Evolutionary conservation across 2,329 filamentous ascomycete genomes (phyloP).

Genomic region (Scleromitrula shiraiana): DNA sequence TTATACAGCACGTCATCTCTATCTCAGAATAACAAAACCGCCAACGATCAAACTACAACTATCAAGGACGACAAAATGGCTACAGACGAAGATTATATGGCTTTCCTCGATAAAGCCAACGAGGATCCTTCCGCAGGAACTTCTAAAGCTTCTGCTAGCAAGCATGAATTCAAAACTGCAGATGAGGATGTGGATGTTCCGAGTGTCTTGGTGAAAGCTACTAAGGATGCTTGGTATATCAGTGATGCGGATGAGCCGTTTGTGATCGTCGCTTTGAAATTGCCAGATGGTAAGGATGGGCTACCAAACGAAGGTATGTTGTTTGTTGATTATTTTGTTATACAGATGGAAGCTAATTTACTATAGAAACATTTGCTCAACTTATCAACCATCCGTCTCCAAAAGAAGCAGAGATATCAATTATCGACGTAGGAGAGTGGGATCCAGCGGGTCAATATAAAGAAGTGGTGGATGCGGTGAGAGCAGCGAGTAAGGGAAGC

Average conservation of each 20-base stretch:
- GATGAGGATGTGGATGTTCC: constrained; percentile 54
- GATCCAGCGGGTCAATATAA: constrained; percentile 64
- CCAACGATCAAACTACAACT: background rate
- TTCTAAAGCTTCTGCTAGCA: constrained; percentile 26
- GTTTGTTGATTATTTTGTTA: background rate
- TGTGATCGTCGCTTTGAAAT: constrained; percentile 63
- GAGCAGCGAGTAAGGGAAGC: constrained; percentile 49
- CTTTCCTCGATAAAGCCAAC: constrained; percentile 84
- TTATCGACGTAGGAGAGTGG: constrained; percentile 63
- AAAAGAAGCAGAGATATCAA: constrained; percentile 50
- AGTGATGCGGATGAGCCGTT: constrained; percentile 86
- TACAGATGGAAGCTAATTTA: background rate
- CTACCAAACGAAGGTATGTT: constrained; percentile 55
- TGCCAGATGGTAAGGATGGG: constrained; percentile 42
- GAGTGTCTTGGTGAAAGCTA: constrained; percentile 41
- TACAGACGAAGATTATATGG: constrained; percentile 73
- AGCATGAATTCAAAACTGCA: constrained; percentile 41
- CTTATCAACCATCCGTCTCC: constrained; percentile 53
- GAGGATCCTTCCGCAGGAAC: constrained; percentile 60
- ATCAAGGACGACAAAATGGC: constrained; percentile 42
- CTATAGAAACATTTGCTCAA: constrained; percentile 61
- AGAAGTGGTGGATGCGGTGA: constrained; percentile 60
- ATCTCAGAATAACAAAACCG: background rate
- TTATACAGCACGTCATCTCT: constrained; percentile 12
- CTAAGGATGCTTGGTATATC: constrained; percentile 57